Evolutionary conservation across 2,329 filamentous ascomycete species (phyloP).

Genomic region (Chaetoscypha palmicola): DNA sequence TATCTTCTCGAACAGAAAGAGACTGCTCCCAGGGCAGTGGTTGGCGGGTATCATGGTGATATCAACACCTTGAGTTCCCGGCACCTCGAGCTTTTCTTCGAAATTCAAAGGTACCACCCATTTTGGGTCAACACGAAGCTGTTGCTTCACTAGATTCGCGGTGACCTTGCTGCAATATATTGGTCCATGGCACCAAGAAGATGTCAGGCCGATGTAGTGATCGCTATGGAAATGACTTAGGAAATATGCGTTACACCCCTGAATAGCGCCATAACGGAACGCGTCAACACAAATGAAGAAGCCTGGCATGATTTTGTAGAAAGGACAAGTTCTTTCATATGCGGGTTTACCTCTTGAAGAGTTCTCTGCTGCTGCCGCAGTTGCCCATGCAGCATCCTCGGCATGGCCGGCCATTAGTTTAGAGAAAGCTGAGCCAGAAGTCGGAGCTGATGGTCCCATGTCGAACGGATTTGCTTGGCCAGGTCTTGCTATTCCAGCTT

Average conservation of each 20-base stretch:
- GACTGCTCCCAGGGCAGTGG: slow-evolving; percentile 88
- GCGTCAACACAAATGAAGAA: slow-evolving; percentile 93
- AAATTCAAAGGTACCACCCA: slow-evolving; percentile 84
- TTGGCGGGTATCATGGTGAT: slow-evolving; percentile 97
- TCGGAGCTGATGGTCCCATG: slow-evolving; percentile 35
- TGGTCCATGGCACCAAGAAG: slow-evolving; percentile 83
- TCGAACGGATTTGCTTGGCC: slow-evolving; percentile 75
- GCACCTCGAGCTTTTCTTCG: slow-evolving; percentile 70
- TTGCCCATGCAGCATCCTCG: slow-evolving; percentile 84
- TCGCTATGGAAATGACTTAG: slow-evolving; percentile 97
- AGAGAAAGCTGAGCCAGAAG: slow-evolving; percentile 68
- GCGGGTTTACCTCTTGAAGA: slow-evolving; percentile 77
- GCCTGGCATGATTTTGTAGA: slow-evolving; percentile 96
- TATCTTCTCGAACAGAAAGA: slow-evolving; percentile 85
- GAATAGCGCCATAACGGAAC: slow-evolving; percentile 87
- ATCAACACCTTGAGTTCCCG: slow-evolving; percentile 70
- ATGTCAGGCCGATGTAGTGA: slow-evolving; percentile 87
- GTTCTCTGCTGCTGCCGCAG: slow-evolving; percentile 72
- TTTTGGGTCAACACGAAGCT: slow-evolving; percentile 77
- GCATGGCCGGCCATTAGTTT: slow-evolving; percentile 89
- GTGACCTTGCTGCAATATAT: slow-evolving; percentile 96
- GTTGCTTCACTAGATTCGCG: slow-evolving; percentile 78
- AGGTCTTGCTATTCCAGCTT: slow-evolving; percentile 63
- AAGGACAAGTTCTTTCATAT: slow-evolving; percentile 86
- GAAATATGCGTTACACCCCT: slow-evolving; percentile 91